Percentiles rank a stretch among this genome's conserved stretches.
Conservation (phyloP, 495 filamentous ascomycete species). For the Hyphodiscus hymeniophilus region DNA sequence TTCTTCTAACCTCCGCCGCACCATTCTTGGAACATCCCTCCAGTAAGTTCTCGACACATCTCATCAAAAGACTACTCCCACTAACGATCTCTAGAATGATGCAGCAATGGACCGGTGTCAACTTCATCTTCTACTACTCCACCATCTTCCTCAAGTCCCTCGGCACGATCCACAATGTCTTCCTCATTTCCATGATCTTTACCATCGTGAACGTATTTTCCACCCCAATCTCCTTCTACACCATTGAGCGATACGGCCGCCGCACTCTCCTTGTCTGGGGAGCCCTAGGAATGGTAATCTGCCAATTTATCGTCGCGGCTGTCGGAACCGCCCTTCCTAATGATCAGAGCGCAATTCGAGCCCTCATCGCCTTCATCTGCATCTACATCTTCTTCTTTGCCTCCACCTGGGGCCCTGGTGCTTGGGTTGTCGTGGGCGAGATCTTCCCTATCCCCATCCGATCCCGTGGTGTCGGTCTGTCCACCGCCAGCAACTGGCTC, state of each 20-base stretch:
- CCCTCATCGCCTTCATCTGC: constrained; percentile 59
- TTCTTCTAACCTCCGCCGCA: constrained; percentile 39
- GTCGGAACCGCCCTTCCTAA: constrained; percentile 48
- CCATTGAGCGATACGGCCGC: constrained; percentile 59
- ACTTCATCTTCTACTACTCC: constrained; percentile 56
- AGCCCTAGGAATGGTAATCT: constrained; percentile 64
- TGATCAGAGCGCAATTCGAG: constrained; percentile 9
- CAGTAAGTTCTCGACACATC: constrained; percentile 34
- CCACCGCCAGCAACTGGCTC: constrained; percentile 82
- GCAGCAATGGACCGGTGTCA: constrained; percentile 45
- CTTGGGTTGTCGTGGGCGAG: constrained; percentile 78
- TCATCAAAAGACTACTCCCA: too few relatives aligned
- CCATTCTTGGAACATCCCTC: constrained; percentile 49
- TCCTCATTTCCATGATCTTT: constrained; percentile 65
- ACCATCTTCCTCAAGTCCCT: constrained; percentile 57
- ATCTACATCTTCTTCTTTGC: constrained; percentile 77
- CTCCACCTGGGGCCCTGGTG: constrained; percentile 61
- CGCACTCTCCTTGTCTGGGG: constrained; percentile 60
- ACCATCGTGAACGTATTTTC: constrained; percentile 67
- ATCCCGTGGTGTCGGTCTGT: constrained; percentile 69
- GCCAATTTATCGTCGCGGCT: constrained; percentile 80
- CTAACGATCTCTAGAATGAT: constrained; percentile 37
- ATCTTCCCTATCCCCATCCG: constrained; percentile 81
- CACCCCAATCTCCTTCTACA: constrained; percentile 58
- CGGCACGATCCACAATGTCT: constrained; percentile 50